Evolutionary conservation across 129 eudicot species (phyloP).

Genomic region (Saposhnikovia divaricata): DNA sequence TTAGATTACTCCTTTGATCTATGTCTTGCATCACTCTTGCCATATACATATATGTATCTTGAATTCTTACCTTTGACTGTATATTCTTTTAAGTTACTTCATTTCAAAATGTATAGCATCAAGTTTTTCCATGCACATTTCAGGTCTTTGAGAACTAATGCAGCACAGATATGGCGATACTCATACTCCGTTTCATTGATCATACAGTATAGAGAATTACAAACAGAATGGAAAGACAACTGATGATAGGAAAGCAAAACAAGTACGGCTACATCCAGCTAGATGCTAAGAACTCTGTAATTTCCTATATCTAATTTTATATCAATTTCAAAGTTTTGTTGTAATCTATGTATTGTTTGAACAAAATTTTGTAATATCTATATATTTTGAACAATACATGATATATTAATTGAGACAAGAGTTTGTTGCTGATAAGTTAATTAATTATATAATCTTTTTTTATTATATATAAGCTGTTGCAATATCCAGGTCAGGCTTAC

Average conservation of each 20-base stretch:
- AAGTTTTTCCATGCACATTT: background rate
- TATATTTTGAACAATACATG: background rate
- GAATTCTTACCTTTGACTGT: background rate
- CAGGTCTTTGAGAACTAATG: background rate
- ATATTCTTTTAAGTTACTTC: background rate
- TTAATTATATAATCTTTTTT: background rate
- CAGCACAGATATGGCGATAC: background rate
- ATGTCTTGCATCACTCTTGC: background rate
- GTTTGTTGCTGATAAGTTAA: background rate
- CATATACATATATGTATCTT: background rate
- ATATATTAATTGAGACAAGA: background rate
- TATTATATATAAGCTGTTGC: background rate
- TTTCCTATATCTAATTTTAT: background rate
- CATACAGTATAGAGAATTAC: background rate
- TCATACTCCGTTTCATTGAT: background rate
- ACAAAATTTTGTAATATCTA: background rate
- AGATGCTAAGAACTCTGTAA: background rate
- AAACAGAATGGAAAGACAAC: background rate
- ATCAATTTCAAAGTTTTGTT: background rate
- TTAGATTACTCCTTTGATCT: background rate
- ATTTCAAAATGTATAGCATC: background rate
- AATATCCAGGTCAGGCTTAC: background rate
- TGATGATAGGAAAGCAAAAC: background rate
- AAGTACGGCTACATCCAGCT: background rate
- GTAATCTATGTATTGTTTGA: background rate